phyloP scores from a whole-genome alignment of 108 stramenopile genomes.

The Nitzschia inconspicua region DNA sequence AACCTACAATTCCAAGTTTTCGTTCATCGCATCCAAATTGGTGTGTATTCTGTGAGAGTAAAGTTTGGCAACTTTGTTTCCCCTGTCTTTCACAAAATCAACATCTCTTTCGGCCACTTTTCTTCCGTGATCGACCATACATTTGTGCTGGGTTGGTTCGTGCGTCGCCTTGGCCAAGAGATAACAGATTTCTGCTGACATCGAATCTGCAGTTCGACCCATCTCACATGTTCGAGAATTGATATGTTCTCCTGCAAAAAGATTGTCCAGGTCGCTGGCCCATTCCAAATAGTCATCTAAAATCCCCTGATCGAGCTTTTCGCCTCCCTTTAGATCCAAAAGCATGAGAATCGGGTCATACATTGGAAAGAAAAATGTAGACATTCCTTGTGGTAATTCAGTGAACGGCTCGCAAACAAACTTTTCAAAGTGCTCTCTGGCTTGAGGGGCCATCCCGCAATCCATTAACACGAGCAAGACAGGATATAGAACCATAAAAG shows the following conservation, averaged over 20 bases:
- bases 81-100: too few relatives aligned
- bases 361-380: conserved; percentile 43
- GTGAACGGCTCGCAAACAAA: conserved; percentile 43
- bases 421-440: conserved; percentile 33
- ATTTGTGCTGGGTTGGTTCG: too few relatives aligned
- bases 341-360: conserved; percentile 49
- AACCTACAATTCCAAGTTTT: too few relatives aligned
- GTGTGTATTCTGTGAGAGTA: too few relatives aligned
- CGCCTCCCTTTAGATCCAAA: conserved; percentile 39
- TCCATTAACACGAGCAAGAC: conserved; percentile 50
- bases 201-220: conserved; percentile 27
- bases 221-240: conserved; percentile 20
- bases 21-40: too few relatives aligned
- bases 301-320: conserved; percentile 13
- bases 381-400: conserved; percentile 32
- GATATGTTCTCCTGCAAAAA: conserved; percentile 10
- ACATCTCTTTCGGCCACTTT: too few relatives aligned
- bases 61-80: too few relatives aligned
- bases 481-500: conserved; percentile 49
- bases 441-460: conserved; percentile 37
- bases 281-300: conserved; percentile 50
- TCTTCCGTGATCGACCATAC: too few relatives aligned
- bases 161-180: too few relatives aligned
- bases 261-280: conserved; percentile 45
- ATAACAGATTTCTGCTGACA: conserved; percentile 39